phyloP scores from a whole-genome alignment of 768 basidiomycete genomes.

The Clavaria fumosa region DNA sequence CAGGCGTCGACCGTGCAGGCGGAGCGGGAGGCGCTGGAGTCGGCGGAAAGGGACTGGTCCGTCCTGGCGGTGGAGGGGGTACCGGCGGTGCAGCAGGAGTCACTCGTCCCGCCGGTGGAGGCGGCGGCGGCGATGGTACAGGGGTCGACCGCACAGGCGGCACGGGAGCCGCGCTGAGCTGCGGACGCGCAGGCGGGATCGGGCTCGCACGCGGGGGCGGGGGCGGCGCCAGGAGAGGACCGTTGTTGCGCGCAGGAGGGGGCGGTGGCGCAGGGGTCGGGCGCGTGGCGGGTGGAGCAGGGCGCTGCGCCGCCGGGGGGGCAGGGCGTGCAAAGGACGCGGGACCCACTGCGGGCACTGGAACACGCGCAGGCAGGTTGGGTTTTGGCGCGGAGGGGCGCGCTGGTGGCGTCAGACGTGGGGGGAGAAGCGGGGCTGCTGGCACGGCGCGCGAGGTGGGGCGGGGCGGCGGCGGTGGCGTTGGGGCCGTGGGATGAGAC shows the following conservation, averaged over 20 bases:
- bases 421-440: constrained; percentile 24
- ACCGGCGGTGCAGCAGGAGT: constrained; percentile 14
- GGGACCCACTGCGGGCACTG: too few species aligned
- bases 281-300: constrained; percentile 21
- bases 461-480: too few species aligned
- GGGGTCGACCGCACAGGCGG: constrained; percentile 21
- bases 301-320: constrained; percentile 19
- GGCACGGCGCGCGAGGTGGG: constrained; percentile 10
- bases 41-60: background rate
- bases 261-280: constrained; percentile 22
- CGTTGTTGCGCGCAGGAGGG: constrained; percentile 9
- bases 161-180: constrained; percentile 18
- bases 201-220: constrained; percentile 22
- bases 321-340: constrained; percentile 24
- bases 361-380: constrained; percentile 10
- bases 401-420: constrained; percentile 17
- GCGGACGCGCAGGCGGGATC: constrained; percentile 26
- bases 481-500: too few species aligned
- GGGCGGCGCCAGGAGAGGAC: constrained; percentile 19
- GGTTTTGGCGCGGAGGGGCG: constrained; percentile 13
- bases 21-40: constrained; percentile 14
- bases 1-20: constrained; percentile 18
- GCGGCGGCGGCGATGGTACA: constrained; percentile 10
- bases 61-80: constrained; percentile 21
- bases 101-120: constrained; percentile 14